phyloP scores from a whole-genome alignment of 1,139 yeast species.

The Candida gigantensis region DNA sequence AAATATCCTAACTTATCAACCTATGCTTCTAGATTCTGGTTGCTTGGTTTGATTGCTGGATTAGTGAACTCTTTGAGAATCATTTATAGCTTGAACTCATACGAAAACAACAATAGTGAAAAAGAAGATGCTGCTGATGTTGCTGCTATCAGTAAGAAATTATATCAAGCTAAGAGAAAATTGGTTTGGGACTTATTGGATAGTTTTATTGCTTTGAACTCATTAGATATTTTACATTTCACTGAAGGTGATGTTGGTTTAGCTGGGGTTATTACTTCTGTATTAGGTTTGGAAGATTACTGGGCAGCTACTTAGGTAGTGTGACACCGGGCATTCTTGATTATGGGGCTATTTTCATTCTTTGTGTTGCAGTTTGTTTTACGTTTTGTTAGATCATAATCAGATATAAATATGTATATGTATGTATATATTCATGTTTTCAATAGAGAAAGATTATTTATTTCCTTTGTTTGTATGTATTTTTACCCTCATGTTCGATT shows the following conservation, averaged over 20 bases:
- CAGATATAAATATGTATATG: slow-evolving; percentile 2
- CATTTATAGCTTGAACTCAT: slow-evolving; percentile 17
- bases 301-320: slow-evolving; percentile 44
- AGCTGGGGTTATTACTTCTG: slow-evolving; percentile 82
- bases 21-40: slow-evolving; percentile 73
- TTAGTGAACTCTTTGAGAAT: slow-evolving; percentile 56
- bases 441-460: too few species aligned
- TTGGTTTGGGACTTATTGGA: slow-evolving; percentile 81
- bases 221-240: slow-evolving; percentile 58
- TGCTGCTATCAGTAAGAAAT: slow-evolving; percentile 30
- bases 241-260: slow-evolving; percentile 84
- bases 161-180: slow-evolving; percentile 56
- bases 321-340: slow-evolving; percentile 5
- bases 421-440: neutral
- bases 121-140: slow-evolving; percentile 22
- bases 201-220: slow-evolving; percentile 71
- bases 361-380: neutral
- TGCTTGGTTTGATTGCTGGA: slow-evolving; percentile 67
- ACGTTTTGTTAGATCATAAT: slow-evolving; percentile 1
- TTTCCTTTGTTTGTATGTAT: too few species aligned
- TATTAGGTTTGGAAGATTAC: slow-evolving; percentile 73
- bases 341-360: slow-evolving; percentile 5
- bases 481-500: too few species aligned
- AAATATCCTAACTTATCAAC: slow-evolving; percentile 37
- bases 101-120: slow-evolving; percentile 22